Evolutionary conservation across 108 stramenopile species (phyloP), one percentile per base, ranked within the genome.

Genomic region (Skeletonema potamos): DNA sequence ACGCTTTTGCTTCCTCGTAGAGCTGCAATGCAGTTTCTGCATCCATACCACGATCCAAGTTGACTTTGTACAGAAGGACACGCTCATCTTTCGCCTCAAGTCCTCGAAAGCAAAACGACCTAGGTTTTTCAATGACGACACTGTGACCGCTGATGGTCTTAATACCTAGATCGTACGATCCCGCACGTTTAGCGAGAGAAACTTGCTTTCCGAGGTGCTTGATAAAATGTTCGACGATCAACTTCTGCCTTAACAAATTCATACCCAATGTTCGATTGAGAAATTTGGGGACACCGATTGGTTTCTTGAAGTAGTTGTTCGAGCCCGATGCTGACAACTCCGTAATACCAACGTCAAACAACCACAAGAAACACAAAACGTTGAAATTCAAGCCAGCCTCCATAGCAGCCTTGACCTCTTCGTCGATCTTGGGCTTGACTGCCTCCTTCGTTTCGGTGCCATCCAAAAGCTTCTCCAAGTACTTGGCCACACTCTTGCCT

Each of bases 231-330:
- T 73, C 29, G 4, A 60, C 68, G 37, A 82, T 54, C 12, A 76
- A 62, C 18, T 66, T 27, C 73, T 82, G 81, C 18, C 51, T 69
- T 3, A 28, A 26, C 13, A 82, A 41, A 26, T 72, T 37, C 66
- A 82, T 77, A n/a, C 81, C 81, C 3, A 82, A 66, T 30, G 59
- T 39, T 2, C 74, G 73, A n/a, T 70, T 82, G 27, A 82, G 33
- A 39, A 82, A 82, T 43, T 71, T 73, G 4, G 81, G 28, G 18
- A 82, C 74, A 27, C n/a, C 20, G 6, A 61, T 24, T 6, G 41
- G 28, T 27, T 68, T 55, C 22, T 51, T 51, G 48, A 24, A 51
- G n/a, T 8, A 51, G 8, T 22, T 51, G 9, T 22, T 51, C 9
- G 18, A 15, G 18, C 32, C 58, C 13, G 58, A 59, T 13, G 58